A percentile compares a stretch with the other conserved stretches of the same genome.
phyloP scores from a whole-genome alignment of 345 rosid genomes.

The Erodium maritimum region DNA sequence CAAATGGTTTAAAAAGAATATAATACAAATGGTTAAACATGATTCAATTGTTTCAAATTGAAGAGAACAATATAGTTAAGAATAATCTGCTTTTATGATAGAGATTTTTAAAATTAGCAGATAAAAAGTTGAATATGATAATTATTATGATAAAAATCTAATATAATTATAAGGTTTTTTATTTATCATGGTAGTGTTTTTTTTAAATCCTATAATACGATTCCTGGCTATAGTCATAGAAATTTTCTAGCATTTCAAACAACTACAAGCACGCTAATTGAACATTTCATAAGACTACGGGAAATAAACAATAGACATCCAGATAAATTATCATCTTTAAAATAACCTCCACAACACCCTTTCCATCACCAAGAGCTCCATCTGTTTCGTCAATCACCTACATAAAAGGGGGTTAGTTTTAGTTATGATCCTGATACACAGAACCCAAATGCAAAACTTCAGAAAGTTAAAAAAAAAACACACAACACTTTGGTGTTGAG shows the following conservation, averaged over 20 bases:
- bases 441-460: conserved; percentile 4
- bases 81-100: background rate
- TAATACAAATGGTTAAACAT: too few species aligned
- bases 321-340: conserved; percentile 63
- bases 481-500: conserved; percentile 88
- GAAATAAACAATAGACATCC: conserved; percentile 6
- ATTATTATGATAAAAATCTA: conserved; percentile 23
- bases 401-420: conserved; percentile 13
- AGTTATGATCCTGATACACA: conserved; percentile 2
- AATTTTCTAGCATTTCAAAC: background rate
- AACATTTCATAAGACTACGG: conserved; percentile 6
- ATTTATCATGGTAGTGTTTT: background rate
- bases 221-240: background rate
- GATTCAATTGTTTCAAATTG: too few species aligned
- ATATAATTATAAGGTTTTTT: background rate
- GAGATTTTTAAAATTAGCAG: background rate
- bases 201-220: background rate
- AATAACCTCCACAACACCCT: conserved; percentile 93
- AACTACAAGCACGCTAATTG: background rate
- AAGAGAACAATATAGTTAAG: background rate
- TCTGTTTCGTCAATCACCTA: conserved; percentile 99
- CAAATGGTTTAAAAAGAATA: too few species aligned
- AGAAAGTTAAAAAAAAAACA: conserved; percentile 17
- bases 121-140: background rate
- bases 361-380: conserved; percentile 95